Percentiles rank a stretch among this genome's conserved stretches.
These are phyloP conservation scores for Pythium vanterpoolii DNA, from an alignment of 352 stramenopile genomes.

Conservation along the genomic window DNA sequence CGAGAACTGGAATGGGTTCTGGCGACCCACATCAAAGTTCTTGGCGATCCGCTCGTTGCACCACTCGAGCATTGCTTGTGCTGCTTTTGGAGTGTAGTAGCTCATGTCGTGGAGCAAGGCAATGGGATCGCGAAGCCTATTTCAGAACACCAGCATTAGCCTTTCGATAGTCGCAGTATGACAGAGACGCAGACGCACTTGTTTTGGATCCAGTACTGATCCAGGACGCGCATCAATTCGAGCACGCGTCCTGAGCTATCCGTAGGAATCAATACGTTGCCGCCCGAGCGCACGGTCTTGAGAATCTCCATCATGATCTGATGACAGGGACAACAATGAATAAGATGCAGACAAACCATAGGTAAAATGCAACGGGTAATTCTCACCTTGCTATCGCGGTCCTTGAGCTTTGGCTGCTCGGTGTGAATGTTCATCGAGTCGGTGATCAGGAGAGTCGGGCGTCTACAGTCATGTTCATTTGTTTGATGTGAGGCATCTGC, in stretches of 20 bases:
- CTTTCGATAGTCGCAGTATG: neutral
- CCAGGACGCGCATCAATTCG: conserved; percentile 93
- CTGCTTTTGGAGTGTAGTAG: conserved; percentile 86
- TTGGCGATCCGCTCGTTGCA: conserved; percentile 89
- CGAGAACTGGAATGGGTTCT: conserved; percentile 90
- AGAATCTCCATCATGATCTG: conserved; percentile 93
- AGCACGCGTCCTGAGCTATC: conserved; percentile 94
- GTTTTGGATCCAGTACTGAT: conserved; percentile 95
- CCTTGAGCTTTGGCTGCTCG: conserved; percentile 85
- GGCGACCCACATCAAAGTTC: conserved; percentile 85
- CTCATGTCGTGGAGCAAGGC: conserved; percentile 87
- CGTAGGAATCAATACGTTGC: conserved; percentile 94
- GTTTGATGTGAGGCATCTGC: neutral
- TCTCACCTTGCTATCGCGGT: conserved; percentile 79
- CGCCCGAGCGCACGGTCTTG: conserved; percentile 89
- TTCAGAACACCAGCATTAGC: neutral
- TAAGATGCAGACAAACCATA: neutral
- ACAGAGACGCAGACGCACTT: conserved; percentile 52
- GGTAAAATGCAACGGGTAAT: neutral
- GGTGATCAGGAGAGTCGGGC: conserved; percentile 84
- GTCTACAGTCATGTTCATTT: conserved; percentile 29
- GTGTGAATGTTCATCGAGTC: conserved; percentile 87
- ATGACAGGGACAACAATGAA: neutral
- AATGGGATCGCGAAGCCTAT: conserved; percentile 81
- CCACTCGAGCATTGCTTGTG: conserved; percentile 89